Percentiles rank a stretch among this genome's conserved stretches.
Conservation (phyloP, 768 basidiomycete genomes). For the Lactarius hengduanensis region DNA sequence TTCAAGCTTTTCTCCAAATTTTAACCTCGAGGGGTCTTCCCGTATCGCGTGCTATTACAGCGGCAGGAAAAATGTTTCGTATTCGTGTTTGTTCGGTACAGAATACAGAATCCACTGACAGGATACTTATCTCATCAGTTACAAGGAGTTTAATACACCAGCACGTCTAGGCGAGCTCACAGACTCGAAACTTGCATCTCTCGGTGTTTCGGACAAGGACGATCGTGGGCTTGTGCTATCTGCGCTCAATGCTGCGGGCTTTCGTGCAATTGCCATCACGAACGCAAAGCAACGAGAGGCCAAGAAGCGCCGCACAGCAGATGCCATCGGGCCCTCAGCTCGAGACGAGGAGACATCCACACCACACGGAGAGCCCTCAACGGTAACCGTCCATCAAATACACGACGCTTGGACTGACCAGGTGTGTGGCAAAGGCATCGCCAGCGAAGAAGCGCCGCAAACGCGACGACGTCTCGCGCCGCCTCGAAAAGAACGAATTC, state of each 20-base stretch:
- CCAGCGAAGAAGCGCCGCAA: slow-evolving; percentile 59
- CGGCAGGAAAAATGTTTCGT: slow-evolving; percentile 37
- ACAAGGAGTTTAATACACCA: slow-evolving; percentile 67
- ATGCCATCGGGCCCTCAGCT: slow-evolving; percentile 1
- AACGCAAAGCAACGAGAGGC: slow-evolving; percentile 28
- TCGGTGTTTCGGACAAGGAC: slow-evolving; percentile 64
- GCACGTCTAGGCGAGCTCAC: slow-evolving; percentile 55
- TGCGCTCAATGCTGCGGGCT: slow-evolving; percentile 66
- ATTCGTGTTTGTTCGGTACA: slow-evolving; percentile 6
- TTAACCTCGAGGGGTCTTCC: slow-evolving; percentile 32
- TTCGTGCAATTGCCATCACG: slow-evolving; percentile 35
- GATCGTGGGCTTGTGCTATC: slow-evolving; percentile 57
- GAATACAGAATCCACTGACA: background rate
- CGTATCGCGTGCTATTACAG: slow-evolving; percentile 36
- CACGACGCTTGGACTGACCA: background rate
- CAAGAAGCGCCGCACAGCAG: slow-evolving; percentile 18
- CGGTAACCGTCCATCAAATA: slow-evolving; percentile 4
- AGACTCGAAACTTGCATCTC: slow-evolving; percentile 53
- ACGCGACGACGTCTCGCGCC: slow-evolving; percentile 37
- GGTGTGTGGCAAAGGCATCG: slow-evolving; percentile 26
- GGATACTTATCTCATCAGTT: slow-evolving; percentile 44
- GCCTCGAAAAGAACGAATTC: slow-evolving; percentile 54
- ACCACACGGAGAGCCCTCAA: slow-evolving; percentile 12
- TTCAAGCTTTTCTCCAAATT: slow-evolving; percentile 38
- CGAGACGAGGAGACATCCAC: background rate